Conservation (phyloP, 2,329 filamentous ascomycete genomes). For the Orbilia javanica region DNA sequence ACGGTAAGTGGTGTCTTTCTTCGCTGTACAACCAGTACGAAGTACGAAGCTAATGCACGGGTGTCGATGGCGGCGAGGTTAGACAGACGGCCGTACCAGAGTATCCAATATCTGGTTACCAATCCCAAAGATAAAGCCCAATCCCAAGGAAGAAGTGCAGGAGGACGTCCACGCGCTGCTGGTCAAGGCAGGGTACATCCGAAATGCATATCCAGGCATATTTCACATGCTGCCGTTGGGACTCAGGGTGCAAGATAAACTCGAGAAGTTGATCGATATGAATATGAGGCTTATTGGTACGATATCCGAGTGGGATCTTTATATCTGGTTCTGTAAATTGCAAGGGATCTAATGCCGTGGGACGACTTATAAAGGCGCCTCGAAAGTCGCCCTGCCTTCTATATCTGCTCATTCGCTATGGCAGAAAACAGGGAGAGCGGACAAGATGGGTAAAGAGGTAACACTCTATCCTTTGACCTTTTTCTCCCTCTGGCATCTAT, state of each 20-base stretch:
- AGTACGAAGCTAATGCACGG: neutral
- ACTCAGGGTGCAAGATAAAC: conserved; percentile 85
- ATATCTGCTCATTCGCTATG: conserved; percentile 88
- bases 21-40: neutral
- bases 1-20: conserved; percentile 30
- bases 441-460: conserved; percentile 79
- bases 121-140: conserved; percentile 63
- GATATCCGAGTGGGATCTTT: conserved; percentile 44
- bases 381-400: conserved; percentile 83
- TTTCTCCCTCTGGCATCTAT: neutral
- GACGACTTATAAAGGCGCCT: conserved; percentile 72
- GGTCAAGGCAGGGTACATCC: conserved; percentile 78
- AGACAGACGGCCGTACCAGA: conserved; percentile 72
- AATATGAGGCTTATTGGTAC: conserved; percentile 83
- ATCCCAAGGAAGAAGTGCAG: conserved; percentile 14
- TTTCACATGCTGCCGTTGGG: conserved; percentile 94
- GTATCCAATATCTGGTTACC: conserved; percentile 85
- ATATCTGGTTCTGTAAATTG: neutral
- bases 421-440: conserved; percentile 84
- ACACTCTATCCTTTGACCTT: conserved; percentile 43
- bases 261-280: conserved; percentile 86
- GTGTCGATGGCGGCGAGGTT: neutral
- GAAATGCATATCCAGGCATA: conserved; percentile 86
- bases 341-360: neutral
- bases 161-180: conserved; percentile 75